A percentile compares a stretch with the other conserved stretches of the same genome.
Evolutionary conservation across 805 yeast genomes (phyloP).

Genomic region (Pichia sporocuriosa): DNA sequence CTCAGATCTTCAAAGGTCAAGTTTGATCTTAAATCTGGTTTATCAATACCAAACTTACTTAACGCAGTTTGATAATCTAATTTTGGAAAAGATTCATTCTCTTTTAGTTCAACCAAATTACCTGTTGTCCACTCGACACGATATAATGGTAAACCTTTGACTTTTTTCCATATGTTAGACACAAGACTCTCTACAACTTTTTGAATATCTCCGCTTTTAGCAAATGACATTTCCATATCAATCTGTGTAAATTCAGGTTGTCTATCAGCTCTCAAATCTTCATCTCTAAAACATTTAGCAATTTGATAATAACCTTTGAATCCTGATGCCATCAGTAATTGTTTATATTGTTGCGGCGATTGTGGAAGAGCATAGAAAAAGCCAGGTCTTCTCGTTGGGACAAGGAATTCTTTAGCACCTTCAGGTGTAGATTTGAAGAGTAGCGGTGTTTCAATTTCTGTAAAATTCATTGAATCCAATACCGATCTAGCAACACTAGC

Average conservation of each 20-base stretch:
- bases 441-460: conserved; percentile 88
- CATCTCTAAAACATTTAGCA: conserved; percentile 94
- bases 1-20: conserved; percentile 46
- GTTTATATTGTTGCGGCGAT: conserved; percentile 97
- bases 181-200: conserved; percentile 54
- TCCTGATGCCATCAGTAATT: conserved; percentile 90
- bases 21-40: conserved; percentile 78
- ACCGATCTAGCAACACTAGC: conserved; percentile 36
- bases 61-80: conserved; percentile 66
- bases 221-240: conserved; percentile 91
- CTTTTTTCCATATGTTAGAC: conserved; percentile 45
- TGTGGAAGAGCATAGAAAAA: conserved; percentile 88
- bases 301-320: conserved; percentile 79
- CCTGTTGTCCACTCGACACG: conserved; percentile 28
- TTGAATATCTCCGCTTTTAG: conserved; percentile 61
- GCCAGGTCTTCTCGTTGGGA: conserved; percentile 68
- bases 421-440: conserved; percentile 95
- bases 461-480: conserved; percentile 42
- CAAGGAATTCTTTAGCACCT: conserved; percentile 93
- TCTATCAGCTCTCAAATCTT: conserved; percentile 87
- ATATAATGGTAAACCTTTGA: conserved; percentile 36
- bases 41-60: conserved; percentile 78
- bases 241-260: conserved; percentile 97
- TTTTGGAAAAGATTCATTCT: conserved; percentile 32
- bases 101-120: conserved; percentile 23